These are phyloP conservation scores for Antitrichia curtipendula DNA, from an alignment of 225 moss, liverwort and hornwort genomes.

Conservation along the genomic window DNA sequence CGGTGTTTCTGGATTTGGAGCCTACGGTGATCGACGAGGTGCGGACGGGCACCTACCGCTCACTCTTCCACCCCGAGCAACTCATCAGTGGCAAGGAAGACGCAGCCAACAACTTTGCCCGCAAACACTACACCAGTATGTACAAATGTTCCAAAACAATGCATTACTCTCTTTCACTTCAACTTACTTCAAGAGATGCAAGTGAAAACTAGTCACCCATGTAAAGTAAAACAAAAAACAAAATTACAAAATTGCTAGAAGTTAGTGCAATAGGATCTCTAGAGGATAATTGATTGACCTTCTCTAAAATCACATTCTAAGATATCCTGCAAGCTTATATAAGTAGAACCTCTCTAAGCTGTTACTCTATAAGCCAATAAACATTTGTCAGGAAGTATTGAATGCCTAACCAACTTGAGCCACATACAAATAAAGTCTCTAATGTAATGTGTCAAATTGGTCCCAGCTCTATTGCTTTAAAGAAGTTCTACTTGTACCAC, in stretches of 20 bases:
- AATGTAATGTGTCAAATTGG: too few relatives aligned
- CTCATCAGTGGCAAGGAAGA: slow-evolving; percentile 29
- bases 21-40: slow-evolving; percentile 31
- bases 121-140: slow-evolving; percentile 22
- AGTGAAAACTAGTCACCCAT: neutral
- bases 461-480: too few relatives aligned
- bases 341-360: too few relatives aligned
- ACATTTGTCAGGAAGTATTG: too few relatives aligned
- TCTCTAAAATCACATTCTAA: too few relatives aligned
- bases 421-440: too few relatives aligned
- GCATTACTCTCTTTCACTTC: neutral
- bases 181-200: neutral
- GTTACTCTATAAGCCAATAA: too few relatives aligned
- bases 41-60: slow-evolving; percentile 21
- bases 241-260: neutral
- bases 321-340: neutral
- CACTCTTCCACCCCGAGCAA: slow-evolving; percentile 24
- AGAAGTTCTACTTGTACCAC: too few relatives aligned
- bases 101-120: slow-evolving; percentile 26
- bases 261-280: neutral
- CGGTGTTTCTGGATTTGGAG: slow-evolving; percentile 15
- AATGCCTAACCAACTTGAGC: too few relatives aligned
- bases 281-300: neutral
- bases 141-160: neutral
- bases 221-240: neutral